Percentiles rank a stretch among this genome's conserved stretches.
These are phyloP conservation scores for Nematocida sp. DNA, from an alignment of 371 early-diverging fungal species.

Conservation along the genomic window DNA sequence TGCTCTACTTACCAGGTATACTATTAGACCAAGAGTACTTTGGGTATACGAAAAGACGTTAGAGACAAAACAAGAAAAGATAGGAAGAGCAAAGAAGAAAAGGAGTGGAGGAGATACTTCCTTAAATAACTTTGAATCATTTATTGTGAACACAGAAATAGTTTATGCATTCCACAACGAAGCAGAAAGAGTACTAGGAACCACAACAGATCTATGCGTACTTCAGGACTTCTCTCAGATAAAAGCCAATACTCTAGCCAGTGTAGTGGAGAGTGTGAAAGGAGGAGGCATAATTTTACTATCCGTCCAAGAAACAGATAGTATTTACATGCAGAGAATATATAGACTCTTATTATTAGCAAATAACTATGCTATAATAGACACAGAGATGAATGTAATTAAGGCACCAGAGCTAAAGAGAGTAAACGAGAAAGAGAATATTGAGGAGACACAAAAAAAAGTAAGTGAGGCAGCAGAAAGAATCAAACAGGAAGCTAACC, in stretches of 20 bases:
- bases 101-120: slow-evolving; percentile 18
- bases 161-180: slow-evolving; percentile 77
- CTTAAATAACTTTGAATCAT: slow-evolving; percentile 45
- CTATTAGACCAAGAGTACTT: slow-evolving; percentile 36
- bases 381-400: slow-evolving; percentile 66
- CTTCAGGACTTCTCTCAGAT: slow-evolving; percentile 95
- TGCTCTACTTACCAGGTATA: slow-evolving; percentile 32
- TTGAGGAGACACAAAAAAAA: neutral
- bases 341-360: slow-evolving; percentile 79
- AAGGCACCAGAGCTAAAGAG: neutral
- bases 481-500: slow-evolving; percentile 16
- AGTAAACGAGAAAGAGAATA: neutral
- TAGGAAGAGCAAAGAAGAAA: slow-evolving; percentile 7
- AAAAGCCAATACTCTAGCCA: slow-evolving; percentile 88
- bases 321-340: slow-evolving; percentile 33
- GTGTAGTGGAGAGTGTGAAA: slow-evolving; percentile 93
- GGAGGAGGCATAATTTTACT: slow-evolving; percentile 93
- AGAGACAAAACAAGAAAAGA: slow-evolving; percentile 34
- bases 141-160: slow-evolving; percentile 53
- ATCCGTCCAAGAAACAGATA: slow-evolving; percentile 49
- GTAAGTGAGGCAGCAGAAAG: neutral
- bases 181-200: slow-evolving; percentile 89
- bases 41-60: slow-evolving; percentile 59
- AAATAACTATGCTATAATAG: slow-evolving; percentile 81
- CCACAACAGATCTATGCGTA: slow-evolving; percentile 93